Evolutionary conservation across 768 basidiomycete genomes (phyloP).

Genomic region (Roridomyces roridus): DNA sequence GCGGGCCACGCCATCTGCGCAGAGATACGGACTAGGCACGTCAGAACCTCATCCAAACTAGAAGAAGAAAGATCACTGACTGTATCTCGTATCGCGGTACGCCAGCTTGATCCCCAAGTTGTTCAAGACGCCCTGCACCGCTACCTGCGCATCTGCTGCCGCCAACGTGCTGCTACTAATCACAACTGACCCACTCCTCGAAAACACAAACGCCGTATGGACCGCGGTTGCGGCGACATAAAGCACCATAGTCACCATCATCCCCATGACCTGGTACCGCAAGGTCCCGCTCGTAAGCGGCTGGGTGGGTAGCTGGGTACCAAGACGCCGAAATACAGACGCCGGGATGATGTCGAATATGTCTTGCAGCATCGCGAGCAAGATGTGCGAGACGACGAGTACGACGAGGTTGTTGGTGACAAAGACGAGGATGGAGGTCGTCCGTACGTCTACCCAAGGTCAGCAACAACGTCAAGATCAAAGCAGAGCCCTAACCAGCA

Average conservation of each 20-base stretch:
- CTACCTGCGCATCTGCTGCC: constrained; percentile 1
- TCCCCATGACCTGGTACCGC: constrained; percentile 8
- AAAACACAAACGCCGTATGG: constrained; percentile 21
- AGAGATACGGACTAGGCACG: constrained; percentile 16
- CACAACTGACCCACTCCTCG: constrained; percentile 13
- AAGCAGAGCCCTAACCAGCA: constrained; percentile 8
- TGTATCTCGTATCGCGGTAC: constrained; percentile 20
- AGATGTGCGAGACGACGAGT: constrained; percentile 9
- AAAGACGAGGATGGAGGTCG: constrained; percentile 22
- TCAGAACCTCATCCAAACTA: not conserved
- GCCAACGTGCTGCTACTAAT: not conserved
- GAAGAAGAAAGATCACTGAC: not conserved
- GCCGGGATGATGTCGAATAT: constrained; percentile 22
- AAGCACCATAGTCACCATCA: constrained; percentile 8
- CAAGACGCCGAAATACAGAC: constrained; percentile 17
- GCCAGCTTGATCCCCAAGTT: constrained; percentile 15
- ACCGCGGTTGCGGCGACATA: constrained; percentile 6
- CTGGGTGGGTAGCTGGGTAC: not conserved
- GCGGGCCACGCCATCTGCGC: constrained; percentile 8
- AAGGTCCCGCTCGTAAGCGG: constrained; percentile 20
- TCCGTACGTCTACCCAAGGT: constrained; percentile 14
- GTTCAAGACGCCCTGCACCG: constrained; percentile 2
- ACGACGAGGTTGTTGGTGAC: constrained; percentile 19
- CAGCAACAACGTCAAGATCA: not conserved
- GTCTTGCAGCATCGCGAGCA: constrained; percentile 22